Evolutionary conservation across 371 early-diverging fungal species (phyloP).

Genomic region (Rhizopus stolonifer): DNA sequence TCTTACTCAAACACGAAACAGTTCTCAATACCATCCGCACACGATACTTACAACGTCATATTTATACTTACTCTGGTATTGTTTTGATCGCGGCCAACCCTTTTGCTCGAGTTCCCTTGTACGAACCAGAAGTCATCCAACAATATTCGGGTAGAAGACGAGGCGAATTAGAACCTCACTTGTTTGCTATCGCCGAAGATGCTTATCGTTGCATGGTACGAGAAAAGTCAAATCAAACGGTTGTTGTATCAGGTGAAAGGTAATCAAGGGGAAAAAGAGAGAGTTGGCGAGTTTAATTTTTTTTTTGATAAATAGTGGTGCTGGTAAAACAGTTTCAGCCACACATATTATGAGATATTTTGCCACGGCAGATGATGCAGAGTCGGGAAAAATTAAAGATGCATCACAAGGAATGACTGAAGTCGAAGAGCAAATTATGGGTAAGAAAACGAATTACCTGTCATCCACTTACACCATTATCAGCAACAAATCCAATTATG

Average conservation of each 20-base stretch:
- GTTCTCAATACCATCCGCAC: conserved; percentile 89
- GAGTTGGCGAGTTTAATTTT: background rate
- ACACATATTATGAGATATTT: conserved; percentile 98
- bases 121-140: conserved; percentile 86
- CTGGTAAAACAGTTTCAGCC: conserved; percentile 95
- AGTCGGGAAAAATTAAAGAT: conserved; percentile 38
- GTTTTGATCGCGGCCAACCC: conserved; percentile 99
- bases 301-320: conserved; percentile 56
- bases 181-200: conserved; percentile 98
- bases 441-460: conserved; percentile 22
- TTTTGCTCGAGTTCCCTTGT: conserved; percentile 85
- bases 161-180: conserved; percentile 96
- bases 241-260: conserved; percentile 98
- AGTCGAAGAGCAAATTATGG: conserved; percentile 81
- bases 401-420: conserved; percentile 63
- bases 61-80: conserved; percentile 99
- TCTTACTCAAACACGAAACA: conserved; percentile 1
- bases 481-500: conserved; percentile 97
- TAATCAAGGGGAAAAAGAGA: conserved; percentile 19
- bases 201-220: conserved; percentile 94
- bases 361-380: conserved; percentile 83
- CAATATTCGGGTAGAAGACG: conserved; percentile 92
- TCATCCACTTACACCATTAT: background rate
- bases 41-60: conserved; percentile 85
- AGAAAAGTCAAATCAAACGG: conserved; percentile 93